Evolutionary conservation across 306 rosid species (phyloP).

Genomic region (Quercus engelmannii): DNA sequence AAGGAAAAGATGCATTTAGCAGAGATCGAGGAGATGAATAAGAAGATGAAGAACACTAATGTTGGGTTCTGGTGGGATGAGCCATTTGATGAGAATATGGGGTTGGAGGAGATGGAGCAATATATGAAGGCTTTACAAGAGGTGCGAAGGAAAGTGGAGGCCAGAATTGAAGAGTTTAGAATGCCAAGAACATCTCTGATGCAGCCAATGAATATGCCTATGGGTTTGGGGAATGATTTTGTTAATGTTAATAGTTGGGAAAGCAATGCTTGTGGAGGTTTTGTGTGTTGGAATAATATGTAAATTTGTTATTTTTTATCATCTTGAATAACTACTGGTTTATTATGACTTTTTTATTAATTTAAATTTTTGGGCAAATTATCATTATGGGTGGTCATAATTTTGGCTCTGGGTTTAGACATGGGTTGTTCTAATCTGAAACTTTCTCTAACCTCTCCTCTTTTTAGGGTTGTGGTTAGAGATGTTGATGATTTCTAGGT

Average conservation of each 20-base stretch:
- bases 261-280: not conserved
- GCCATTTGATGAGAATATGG: constrained; percentile 26
- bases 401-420: too few species aligned
- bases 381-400: too few species aligned
- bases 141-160: constrained; percentile 25
- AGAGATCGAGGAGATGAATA: not conserved
- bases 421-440: too few species aligned
- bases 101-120: constrained; percentile 22
- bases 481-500: too few species aligned
- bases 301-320: too few species aligned
- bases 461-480: too few species aligned
- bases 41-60: not conserved
- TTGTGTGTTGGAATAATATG: not conserved
- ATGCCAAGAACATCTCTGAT: not conserved
- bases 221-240: not conserved
- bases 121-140: constrained; percentile 24
- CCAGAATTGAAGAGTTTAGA: not conserved
- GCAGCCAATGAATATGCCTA: not conserved
- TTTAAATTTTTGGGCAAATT: too few species aligned
- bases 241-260: not conserved
- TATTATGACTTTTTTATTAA: too few species aligned
- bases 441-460: too few species aligned
- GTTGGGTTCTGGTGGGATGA: constrained; percentile 40
- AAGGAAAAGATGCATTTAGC: constrained; percentile 23
- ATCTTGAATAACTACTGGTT: too few species aligned